Evolutionary conservation across 257 asterid genomes (phyloP), one percentile per base, ranked within the genome.

Genomic region (Plectranthus barbatus): DNA sequence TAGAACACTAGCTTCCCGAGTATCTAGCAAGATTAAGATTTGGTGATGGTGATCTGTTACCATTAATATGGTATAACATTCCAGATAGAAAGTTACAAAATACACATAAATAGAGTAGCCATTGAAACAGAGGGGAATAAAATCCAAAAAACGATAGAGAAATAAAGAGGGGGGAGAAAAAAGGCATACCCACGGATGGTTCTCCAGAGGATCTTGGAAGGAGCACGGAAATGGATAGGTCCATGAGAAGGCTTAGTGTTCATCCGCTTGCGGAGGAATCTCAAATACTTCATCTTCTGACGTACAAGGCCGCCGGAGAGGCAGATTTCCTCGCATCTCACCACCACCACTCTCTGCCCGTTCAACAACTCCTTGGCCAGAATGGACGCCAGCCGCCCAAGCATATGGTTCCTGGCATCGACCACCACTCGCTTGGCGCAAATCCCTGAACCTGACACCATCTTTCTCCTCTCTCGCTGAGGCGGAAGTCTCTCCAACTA

Each of bases 381-480:
- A 31, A 31, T 6, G 36, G 36, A 31, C 36, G 36, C 36, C 36
- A 31, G 6, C 36, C 36, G 36, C 36, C 36, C 17, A 5, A 5
- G 11, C 17, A 12, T n/a, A 1, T 42, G n/a, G 48, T 14, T 12
- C 13, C 19, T 42, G 2, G 48, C 48, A 42, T 12, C 5, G 17
- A 36, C 41, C 41, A 76, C 79, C 42, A 79, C 81, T 42, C 68
- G 36, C 64, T 80, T 80, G 37, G 74, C 76, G 59, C 85, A 80
- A 41, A 73, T 73, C 34, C 85, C 85, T 11, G 81, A 80, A 18
- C 85, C 85, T 2, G 85, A 80, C 24, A 80, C 85, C 85, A 80
- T 76, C 45, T 50, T 39, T n/a, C 46, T 41, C 31, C 50, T 36
- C 62, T 31, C 73, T 37, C 68, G 40, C 71, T 44, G n/a, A n/a